Base-by-base conservation (phyloP, 2,329 filamentous ascomycete genomes). In the Sporothrix inflata region DNA sequence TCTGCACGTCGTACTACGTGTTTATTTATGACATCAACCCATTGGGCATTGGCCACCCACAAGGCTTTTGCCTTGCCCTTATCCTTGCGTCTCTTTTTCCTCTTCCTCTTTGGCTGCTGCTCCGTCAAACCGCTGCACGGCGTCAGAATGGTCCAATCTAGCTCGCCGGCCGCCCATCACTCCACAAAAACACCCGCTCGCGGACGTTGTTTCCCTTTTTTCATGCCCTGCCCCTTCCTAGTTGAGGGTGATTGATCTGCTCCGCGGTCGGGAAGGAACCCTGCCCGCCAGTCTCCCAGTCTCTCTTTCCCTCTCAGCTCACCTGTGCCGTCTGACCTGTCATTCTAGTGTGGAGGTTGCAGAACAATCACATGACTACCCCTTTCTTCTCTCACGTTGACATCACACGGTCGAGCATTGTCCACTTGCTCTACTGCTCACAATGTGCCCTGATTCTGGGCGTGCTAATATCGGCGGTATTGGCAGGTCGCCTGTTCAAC, bases 1-100 rank as follows among this genome's bases (percentile, higher is more conserved):
- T 42, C 60, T 45, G n/a, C 38, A 40, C 60, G 60, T 24, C n/a
- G 60, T 45, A n/a, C 21, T 45, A n/a, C 12, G 38, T 45, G 21
- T 65, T 45, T 63, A 61, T 12, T 63, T 63, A 65, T 65, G 60
- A 27, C 60, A 65, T 65, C 57, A 49, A 49, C 42, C 27, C 42
- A 2, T 3, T 45, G 61, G 61, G 61, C 21, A 47, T 21, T 42
- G 60, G 38, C 60, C 60, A 65, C 60, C 38, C 4, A n/a, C 24
- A 66, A 66, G 27, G 63, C 42, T n/a, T 30, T 16, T 27, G 60
- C 60, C 61, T 30, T 47, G 21, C 14, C 24, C 16, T n/a, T 27
- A 14, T 49, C 14, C 24, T 19, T 45, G 38, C 40, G 8, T 34
- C 11, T 49, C 14, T 45, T 53, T 49, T 27, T 16, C 19, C 19